Percentiles rank a stretch among this genome's conserved stretches.
These are phyloP conservation scores for Coelastrella sp. DNA, from an alignment of 139 green algal species.

Conservation along the genomic window DNA sequence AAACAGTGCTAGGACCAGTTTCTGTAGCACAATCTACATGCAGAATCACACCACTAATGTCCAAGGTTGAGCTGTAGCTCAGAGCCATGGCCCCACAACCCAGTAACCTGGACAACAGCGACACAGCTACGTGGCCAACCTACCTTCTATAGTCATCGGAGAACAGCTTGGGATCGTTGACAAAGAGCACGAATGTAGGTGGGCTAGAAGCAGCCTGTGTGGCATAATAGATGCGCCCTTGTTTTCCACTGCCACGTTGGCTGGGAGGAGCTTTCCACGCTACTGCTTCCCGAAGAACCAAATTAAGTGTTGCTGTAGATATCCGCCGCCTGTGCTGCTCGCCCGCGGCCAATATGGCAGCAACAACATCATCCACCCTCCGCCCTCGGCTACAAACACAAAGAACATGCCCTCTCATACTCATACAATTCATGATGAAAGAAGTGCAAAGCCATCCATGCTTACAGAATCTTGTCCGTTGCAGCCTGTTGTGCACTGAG, in stretches of 20 bases:
- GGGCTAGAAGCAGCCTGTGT: conserved; percentile 87
- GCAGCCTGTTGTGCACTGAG: no score
- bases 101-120: no score
- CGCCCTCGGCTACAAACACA: conserved; percentile 59
- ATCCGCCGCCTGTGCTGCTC: conserved; percentile 89
- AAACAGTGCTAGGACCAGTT: no score
- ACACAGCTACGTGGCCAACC: not conserved
- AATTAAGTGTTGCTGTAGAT: conserved; percentile 94
- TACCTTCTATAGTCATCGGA: conserved; percentile 90
- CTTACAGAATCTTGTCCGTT: no score
- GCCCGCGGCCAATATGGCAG: conserved; percentile 76
- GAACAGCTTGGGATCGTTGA: conserved; percentile 93
- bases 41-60: no score
- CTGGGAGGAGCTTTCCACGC: conserved; percentile 81
- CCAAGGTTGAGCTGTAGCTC: no score
- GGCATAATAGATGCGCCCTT: conserved; percentile 94
- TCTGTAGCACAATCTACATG: no score
- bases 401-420: no score
- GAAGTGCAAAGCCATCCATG: no score
- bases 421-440: no score
- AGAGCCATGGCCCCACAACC: no score
- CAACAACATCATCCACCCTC: conserved; percentile 83
- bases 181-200: conserved; percentile 98
- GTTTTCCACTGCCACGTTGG: conserved; percentile 56
- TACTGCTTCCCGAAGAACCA: conserved; percentile 85